Evolutionary conservation across 1,139 yeast species (phyloP).

Genomic region (Debaryomycetaceae sp.): DNA sequence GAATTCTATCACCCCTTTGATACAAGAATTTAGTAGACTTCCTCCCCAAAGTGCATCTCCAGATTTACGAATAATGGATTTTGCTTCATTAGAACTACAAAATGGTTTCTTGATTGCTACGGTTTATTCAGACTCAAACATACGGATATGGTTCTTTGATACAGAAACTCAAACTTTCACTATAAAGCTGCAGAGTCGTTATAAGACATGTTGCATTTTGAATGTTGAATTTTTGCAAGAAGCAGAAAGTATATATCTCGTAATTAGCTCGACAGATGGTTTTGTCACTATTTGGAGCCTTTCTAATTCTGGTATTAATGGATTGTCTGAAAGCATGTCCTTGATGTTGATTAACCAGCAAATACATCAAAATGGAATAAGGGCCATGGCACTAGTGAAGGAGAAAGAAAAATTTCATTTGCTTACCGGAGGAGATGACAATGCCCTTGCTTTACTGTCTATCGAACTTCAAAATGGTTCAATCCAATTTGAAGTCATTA

Average conservation of each 20-base stretch:
- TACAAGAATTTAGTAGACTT: slow-evolving; percentile 44
- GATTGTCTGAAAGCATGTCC: slow-evolving; percentile 12
- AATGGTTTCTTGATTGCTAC: slow-evolving; percentile 55
- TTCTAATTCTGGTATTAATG: slow-evolving; percentile 11
- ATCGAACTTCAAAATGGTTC: slow-evolving; percentile 21
- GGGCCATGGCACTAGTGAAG: slow-evolving; percentile 38
- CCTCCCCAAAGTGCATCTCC: slow-evolving; percentile 56
- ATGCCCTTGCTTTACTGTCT: slow-evolving; percentile 54
- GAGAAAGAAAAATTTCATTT: slow-evolving; percentile 24
- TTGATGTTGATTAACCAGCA: slow-evolving; percentile 40
- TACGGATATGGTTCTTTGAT: slow-evolving; percentile 62
- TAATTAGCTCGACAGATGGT: slow-evolving; percentile 83
- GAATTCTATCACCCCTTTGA: slow-evolving; percentile 34
- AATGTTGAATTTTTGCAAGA: slow-evolving; percentile 49
- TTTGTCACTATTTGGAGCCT: slow-evolving; percentile 61
- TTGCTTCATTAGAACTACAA: slow-evolving; percentile 41
- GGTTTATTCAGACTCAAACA: slow-evolving; percentile 81
- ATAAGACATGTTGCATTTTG: slow-evolving; percentile 74
- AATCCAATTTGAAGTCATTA: slow-evolving; percentile 18
- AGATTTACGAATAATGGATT: slow-evolving; percentile 88
- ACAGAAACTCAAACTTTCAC: slow-evolving; percentile 32
- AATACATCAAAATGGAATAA: slow-evolving; percentile 83
- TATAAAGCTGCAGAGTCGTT: slow-evolving; percentile 45
- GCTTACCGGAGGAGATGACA: slow-evolving; percentile 91
- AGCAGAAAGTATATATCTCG: slow-evolving; percentile 27